A percentile compares a stretch with the other conserved stretches of the same genome.
These are phyloP conservation scores for Berkeleyomyces basicola DNA, from an alignment of 2,329 filamentous ascomycete species.

Conservation along the genomic window DNA sequence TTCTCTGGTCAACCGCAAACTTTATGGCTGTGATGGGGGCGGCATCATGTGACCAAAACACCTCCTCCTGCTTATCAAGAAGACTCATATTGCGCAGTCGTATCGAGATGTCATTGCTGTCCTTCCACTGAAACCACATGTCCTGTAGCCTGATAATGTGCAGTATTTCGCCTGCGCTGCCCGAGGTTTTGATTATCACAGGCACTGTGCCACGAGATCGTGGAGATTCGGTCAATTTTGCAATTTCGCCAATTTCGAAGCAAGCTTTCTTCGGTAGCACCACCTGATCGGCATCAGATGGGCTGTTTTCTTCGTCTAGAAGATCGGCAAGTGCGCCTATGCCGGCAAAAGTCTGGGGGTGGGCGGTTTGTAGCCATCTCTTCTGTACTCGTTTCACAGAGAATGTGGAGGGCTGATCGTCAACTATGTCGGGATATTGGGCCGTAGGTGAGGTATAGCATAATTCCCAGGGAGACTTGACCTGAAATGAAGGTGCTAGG, in stretches of 20 bases:
- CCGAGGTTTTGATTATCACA: conserved; percentile 32
- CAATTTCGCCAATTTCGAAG: conserved; percentile 40
- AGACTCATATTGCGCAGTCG: conserved; percentile 28
- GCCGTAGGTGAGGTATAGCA: conserved; percentile 10
- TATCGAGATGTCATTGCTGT: conserved; percentile 29
- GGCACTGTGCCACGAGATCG: conserved; percentile 16
- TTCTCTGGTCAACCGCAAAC: conserved; percentile 26
- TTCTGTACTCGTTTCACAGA: conserved; percentile 21
- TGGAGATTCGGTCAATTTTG: conserved; percentile 22
- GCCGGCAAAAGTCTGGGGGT: conserved; percentile 34
- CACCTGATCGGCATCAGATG: conserved; percentile 2
- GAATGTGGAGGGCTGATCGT: not conserved
- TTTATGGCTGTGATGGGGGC: conserved; percentile 35
- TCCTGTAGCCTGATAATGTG: conserved; percentile 34
- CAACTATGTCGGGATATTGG: not conserved
- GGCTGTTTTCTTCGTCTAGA: conserved; percentile 22
- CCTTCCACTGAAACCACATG: conserved; percentile 38
- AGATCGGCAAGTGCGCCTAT: conserved; percentile 20
- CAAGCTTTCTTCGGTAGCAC: conserved; percentile 15
- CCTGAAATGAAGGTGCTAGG: conserved; percentile 7
- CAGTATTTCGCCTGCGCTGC: conserved; percentile 41
- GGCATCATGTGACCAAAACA: conserved; percentile 37
- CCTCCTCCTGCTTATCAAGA: conserved; percentile 28
- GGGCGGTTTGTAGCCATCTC: conserved; percentile 33
- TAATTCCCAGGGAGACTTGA: conserved; percentile 11